A percentile compares a stretch with the other conserved stretches of the same genome.
These are phyloP conservation scores for Cutaneotrichosporon curvatum DNA, from an alignment of 1,284 basidiomycete species.

Conservation along the genomic window DNA sequence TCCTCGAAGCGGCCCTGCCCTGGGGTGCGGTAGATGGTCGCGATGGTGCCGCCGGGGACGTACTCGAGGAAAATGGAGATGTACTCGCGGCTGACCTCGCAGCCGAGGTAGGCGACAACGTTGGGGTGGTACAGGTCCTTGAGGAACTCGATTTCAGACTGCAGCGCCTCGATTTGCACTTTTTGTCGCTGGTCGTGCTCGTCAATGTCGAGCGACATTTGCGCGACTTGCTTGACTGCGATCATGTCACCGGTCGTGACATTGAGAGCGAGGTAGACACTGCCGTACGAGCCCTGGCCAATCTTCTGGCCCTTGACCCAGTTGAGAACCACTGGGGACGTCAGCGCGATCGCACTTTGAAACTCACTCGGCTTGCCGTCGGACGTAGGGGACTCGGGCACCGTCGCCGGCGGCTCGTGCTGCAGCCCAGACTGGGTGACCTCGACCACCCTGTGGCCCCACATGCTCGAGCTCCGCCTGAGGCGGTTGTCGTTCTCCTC, in stretches of 20 bases:
- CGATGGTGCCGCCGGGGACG: conserved; percentile 94
- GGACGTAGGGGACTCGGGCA: conserved; percentile 27
- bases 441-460: conserved; percentile 89
- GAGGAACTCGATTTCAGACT: conserved; percentile 88
- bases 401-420: conserved; percentile 48
- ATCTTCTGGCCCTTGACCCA: conserved; percentile 98
- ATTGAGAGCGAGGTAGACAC: conserved; percentile 92
- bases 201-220: conserved; percentile 62
- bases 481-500: conserved; percentile 47
- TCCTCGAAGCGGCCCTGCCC: conserved; percentile 67
- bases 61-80: conserved; percentile 98
- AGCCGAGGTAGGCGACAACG: conserved; percentile 91
- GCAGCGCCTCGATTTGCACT: conserved; percentile 81
- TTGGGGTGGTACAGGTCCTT: conserved; percentile 96
- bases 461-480: conserved; percentile 87
- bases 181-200: conserved; percentile 83
- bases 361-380: conserved; percentile 9
- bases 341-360: not conserved
- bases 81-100: conserved; percentile 78
- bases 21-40: conserved; percentile 82
- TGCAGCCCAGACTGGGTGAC: conserved; percentile 61
- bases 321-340: conserved; percentile 65
- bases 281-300: conserved; percentile 92
- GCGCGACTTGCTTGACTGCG: conserved; percentile 97
- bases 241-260: conserved; percentile 99